Evolutionary conservation across 2,329 filamentous ascomycete species (phyloP), one percentile per base, ranked within the genome.

Genomic region (Xylaria sp.): DNA sequence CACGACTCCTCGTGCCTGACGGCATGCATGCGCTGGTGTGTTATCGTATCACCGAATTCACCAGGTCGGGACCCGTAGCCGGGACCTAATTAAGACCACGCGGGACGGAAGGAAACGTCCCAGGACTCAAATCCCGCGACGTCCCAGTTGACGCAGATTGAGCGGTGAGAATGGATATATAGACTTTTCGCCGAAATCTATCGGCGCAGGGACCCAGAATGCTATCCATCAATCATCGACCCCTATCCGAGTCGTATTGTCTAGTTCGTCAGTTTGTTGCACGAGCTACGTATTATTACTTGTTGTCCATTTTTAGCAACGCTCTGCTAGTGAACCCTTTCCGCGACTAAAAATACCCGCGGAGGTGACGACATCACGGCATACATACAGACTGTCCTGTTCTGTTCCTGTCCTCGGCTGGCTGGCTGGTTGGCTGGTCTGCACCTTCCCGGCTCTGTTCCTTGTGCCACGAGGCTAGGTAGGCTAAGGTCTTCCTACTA

Each of bases 121-220:
- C 23, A 25, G 23, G 23, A 25, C 23, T 25, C 23, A 25, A 25
- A 25, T 25, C 34, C 46, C 57, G 44, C 41, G 31, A 51, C 25
- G 59, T 52, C 60, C 65, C 18, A 54, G 68, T 68, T 13, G 58
- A 25, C 31, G 68, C 68, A 69, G 55, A 61, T 69, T 60, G 41
- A 70, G 69, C 69, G 69, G 69, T 70, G 69, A 66, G 66, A 62
- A 23, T 15, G 4, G 34, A 37, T 37, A 41, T 41, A 28, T 41
- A 9, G 50, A 8, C 37, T 54, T 25, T 3, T 59, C 37, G 6
- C 31, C 57, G 25, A 44, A 31, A 8, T 31, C 51, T 56, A 37
- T 18, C n/a, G 9, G n/a, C 44, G 4, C n/a, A 46, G 41, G 39
- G 7, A 1, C 12, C 52, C 20, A 7, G 2, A 50, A 25, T 13